Base-by-base conservation (phyloP, 2,329 filamentous ascomycete species). In the Fusarium brevicatenulatum region DNA sequence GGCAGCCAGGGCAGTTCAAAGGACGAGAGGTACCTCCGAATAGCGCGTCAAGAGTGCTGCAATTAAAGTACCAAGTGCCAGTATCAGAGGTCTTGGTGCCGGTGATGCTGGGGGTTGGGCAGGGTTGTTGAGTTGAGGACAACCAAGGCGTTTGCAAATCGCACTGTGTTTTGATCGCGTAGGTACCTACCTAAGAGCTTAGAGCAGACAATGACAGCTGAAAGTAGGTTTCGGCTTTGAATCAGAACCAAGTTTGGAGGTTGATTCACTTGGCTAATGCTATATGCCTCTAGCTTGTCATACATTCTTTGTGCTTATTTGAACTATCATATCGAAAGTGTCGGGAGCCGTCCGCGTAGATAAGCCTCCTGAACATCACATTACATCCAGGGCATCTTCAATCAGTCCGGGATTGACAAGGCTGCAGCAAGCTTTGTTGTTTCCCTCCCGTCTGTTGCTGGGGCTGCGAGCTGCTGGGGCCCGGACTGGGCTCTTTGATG, bases 151-250 rank as follows among this genome's bases (percentile, higher is more conserved):
- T 56, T 57, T 53, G 9, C 11, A 43, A 66, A 30, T 53, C 62
- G 59, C 70, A 77, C 75, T 74, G 75, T 77, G 68, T 73, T 74
- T 77, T 71, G 68, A 68, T 49, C 46, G 43, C 47, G 37, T 42
- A 28, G 28, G 28, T 28, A 28, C 28, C 28, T n/a, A 34, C 12
- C 25, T n/a, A 47, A n/a, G 44, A 30, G 44, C 44, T 47, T 30
- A 55, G 36, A 42, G 43, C 40, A 34, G 52, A 47, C 63, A 63
- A 71, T 65, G 60, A 19, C 52, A 72, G 71, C 60, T 70, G 68
- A 63, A 56, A 43, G 42, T 67, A 47, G 65, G 43, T 60, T 69
- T 54, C 47, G 56, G 40, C 19, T 59, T 37, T 55, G 44, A 55
- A 50, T 57, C 66, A 63, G 43, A 44, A 28, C 49, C 21, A 68